These are phyloP conservation scores for Cotoneaster glaucophyllus DNA, from an alignment of 306 rosid genomes.

Conservation along the genomic window DNA sequence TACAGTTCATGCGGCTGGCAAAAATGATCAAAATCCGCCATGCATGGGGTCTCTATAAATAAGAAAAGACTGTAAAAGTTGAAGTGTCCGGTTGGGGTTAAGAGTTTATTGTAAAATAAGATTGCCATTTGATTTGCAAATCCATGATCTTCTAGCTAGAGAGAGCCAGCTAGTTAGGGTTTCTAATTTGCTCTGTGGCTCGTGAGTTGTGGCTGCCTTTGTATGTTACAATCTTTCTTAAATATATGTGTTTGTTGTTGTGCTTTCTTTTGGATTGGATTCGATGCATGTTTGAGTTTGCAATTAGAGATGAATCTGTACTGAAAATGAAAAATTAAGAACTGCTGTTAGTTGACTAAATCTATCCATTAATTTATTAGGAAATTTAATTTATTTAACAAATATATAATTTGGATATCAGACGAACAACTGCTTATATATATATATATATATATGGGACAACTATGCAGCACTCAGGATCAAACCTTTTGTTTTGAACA, in stretches of 20 bases:
- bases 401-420: too few species aligned
- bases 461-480: too few species aligned
- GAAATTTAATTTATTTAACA: too few species aligned
- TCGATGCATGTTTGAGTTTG: not conserved
- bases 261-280: not conserved
- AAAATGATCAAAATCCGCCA: not conserved
- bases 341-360: too few species aligned
- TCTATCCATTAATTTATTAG: too few species aligned
- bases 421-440: too few species aligned
- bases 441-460: too few species aligned
- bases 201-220: not conserved
- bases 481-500: too few species aligned
- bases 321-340: not conserved
- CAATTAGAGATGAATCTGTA: not conserved
- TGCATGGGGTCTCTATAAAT: not conserved
- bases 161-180: not conserved
- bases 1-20: constrained; percentile 17
- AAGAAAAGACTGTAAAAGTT: not conserved
- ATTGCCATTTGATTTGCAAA: not conserved
- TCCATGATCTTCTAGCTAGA: not conserved
- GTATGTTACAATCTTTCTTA: not conserved
- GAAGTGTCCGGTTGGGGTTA: not conserved
- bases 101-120: not conserved
- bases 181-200: not conserved
- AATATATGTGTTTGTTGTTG: not conserved